Evolutionary conservation across 1,284 basidiomycete species (phyloP), one percentile per base, ranked within the genome.

Genomic region (Apiotrichum mycotoxinovorans): DNA sequence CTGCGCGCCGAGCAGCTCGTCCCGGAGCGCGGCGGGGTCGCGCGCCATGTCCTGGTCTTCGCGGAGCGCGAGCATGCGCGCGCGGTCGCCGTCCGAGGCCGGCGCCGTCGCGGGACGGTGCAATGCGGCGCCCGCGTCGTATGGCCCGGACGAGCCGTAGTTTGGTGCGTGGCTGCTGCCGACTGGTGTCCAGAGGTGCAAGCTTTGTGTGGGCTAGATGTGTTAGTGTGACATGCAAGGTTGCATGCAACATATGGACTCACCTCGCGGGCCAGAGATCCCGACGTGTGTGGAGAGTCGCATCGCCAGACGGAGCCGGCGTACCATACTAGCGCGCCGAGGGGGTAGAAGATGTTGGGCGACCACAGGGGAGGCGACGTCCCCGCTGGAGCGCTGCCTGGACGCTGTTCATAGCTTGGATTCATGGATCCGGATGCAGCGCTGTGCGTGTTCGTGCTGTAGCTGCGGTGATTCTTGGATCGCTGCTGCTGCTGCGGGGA

Each of bases 131-230:
- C 5, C 18, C 22, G 23, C 9, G 5, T 4, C 18, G 12, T 23
- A 25, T 15, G 14, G 18, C 20, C 27, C 20, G 35, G 14, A 14
- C 5, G 8, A 14, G 14, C 47, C 47, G 14, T 18, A 23, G 14
- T 37, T 50, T 1, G 52, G 42, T 3, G 35, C 52, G 18, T 34
- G 25, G 4, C 23, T 53, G 38, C 58, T 58, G 15, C 38, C 54
- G 37, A 73, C 48, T 0, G 68, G 69, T 18, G 72, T 72, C 72
- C 72, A 74, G 12, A 74, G 64, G 50, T 70, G 62, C 14, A 69
- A 41, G 47, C 66, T 69, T 26, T 58, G 45, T 2, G 65, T 62
- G 2, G 72, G 72, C 72, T 73, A n/a, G n/a, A 57, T 14, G 35
- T 27, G 52, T 33, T 18, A 33, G 27, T 46, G 20, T 22, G 44